Percentiles rank a stretch among this genome's conserved stretches.
Conservation (phyloP, 2,329 filamentous ascomycete species). For the Ilyonectria mors-panacis region DNA sequence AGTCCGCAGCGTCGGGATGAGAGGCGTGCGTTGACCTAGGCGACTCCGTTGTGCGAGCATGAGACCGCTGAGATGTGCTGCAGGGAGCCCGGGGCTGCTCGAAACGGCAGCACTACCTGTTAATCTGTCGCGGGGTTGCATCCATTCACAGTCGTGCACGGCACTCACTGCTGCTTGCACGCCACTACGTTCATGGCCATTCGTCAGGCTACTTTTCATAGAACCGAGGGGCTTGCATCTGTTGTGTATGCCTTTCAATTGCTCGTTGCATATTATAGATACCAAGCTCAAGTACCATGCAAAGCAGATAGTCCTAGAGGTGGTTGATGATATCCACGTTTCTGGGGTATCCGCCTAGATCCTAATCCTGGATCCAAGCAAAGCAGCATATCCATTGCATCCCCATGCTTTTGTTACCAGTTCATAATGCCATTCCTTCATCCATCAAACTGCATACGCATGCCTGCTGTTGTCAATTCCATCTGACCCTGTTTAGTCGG, state of each 20-base stretch:
- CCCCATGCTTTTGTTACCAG: conserved; percentile 37
- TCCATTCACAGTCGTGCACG: conserved; percentile 1
- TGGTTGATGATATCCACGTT: conserved; percentile 39
- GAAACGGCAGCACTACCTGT: neutral
- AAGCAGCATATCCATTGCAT: conserved; percentile 36
- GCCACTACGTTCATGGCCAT: neutral
- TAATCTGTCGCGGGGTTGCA: conserved; percentile 7
- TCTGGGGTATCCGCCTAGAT: conserved; percentile 38
- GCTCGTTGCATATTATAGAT: conserved; percentile 29
- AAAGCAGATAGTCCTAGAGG: conserved; percentile 37
- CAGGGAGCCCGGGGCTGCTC: neutral
- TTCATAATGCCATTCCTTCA: conserved; percentile 43
- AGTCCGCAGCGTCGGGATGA: neutral
- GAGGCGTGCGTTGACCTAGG: neutral
- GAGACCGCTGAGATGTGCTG: neutral
- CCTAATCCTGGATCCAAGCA: conserved; percentile 33
- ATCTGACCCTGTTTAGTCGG: conserved; percentile 47
- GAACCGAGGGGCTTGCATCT: neutral
- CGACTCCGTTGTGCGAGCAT: neutral
- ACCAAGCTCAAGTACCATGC: conserved; percentile 36
- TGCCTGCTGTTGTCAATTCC: conserved; percentile 6
- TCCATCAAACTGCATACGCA: conserved; percentile 8
- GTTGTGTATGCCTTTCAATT: conserved; percentile 28
- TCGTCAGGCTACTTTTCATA: neutral
- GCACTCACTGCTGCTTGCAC: neutral